Percentiles rank a stretch among this genome's conserved stretches.
Conservation (phyloP, 2,329 filamentous ascomycete species). For the Nigrospora oryzae region DNA sequence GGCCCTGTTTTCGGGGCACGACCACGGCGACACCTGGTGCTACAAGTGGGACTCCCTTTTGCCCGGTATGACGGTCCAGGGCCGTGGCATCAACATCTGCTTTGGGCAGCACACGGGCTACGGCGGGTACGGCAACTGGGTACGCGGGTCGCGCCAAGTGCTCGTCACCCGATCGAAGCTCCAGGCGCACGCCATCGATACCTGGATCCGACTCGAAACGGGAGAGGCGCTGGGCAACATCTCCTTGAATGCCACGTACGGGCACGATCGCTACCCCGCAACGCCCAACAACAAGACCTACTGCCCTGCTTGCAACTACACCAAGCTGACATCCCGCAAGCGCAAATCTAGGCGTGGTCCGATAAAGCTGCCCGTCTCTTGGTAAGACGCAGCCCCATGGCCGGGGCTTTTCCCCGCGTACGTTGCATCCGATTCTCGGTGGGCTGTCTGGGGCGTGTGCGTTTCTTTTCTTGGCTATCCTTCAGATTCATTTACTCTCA, state of each 20-base stretch:
- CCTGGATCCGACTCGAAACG: constrained; percentile 54
- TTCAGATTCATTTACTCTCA: no score
- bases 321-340: neutral
- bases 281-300: constrained; percentile 26
- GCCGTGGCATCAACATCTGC: constrained; percentile 33
- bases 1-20: constrained; percentile 56
- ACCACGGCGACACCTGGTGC: constrained; percentile 57
- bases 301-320: constrained; percentile 18
- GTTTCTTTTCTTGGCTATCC: no score
- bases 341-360: no score
- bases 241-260: constrained; percentile 50
- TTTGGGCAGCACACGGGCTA: constrained; percentile 63
- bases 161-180: constrained; percentile 34
- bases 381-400: no score
- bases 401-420: no score
- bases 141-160: constrained; percentile 51
- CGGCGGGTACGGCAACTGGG: constrained; percentile 60
- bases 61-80: constrained; percentile 17
- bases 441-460: no score
- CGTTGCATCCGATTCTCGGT: no score
- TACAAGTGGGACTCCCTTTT: constrained; percentile 32
- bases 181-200: constrained; percentile 33
- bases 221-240: constrained; percentile 42
- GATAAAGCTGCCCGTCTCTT: no score
- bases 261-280: constrained; percentile 42